phyloP scores from a whole-genome alignment of 306 rosid species.

The Rubus parviflorus region DNA sequence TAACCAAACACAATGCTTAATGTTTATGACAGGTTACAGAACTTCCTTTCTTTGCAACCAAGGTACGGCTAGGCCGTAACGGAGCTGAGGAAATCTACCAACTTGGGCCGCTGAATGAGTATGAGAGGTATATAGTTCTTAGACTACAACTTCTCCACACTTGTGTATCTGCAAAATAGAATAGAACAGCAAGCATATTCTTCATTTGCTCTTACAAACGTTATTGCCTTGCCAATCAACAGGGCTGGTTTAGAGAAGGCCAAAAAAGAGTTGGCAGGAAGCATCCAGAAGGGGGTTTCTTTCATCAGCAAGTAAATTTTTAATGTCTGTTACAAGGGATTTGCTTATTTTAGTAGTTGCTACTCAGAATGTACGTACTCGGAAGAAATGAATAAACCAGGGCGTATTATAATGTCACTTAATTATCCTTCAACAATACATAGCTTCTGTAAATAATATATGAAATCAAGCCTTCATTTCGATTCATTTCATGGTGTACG shows the following conservation, averaged over 20 bases:
- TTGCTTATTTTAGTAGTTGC: neutral
- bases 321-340: neutral
- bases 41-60: slow-evolving; percentile 85
- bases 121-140: slow-evolving; percentile 57
- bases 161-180: neutral
- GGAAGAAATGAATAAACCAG: slow-evolving; percentile 7
- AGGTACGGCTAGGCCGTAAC: slow-evolving; percentile 76
- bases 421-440: neutral
- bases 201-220: neutral
- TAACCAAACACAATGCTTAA: neutral
- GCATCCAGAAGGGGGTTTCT: slow-evolving; percentile 66
- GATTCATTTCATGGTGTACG: neutral
- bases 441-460: neutral
- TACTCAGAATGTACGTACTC: neutral
- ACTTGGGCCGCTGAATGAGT: slow-evolving; percentile 82
- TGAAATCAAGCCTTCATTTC: neutral
- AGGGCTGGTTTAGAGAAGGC: slow-evolving; percentile 80
- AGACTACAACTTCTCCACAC: no score
- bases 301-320: slow-evolving; percentile 41
- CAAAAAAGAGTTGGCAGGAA: slow-evolving; percentile 53
- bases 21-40: slow-evolving; percentile 65
- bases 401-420: neutral
- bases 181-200: neutral
- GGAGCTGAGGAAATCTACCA: slow-evolving; percentile 78
- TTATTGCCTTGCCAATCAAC: slow-evolving; percentile 3